Evolutionary conservation across 2,329 filamentous ascomycete species (phyloP).

Genomic region (Stachybotrys elegans): DNA sequence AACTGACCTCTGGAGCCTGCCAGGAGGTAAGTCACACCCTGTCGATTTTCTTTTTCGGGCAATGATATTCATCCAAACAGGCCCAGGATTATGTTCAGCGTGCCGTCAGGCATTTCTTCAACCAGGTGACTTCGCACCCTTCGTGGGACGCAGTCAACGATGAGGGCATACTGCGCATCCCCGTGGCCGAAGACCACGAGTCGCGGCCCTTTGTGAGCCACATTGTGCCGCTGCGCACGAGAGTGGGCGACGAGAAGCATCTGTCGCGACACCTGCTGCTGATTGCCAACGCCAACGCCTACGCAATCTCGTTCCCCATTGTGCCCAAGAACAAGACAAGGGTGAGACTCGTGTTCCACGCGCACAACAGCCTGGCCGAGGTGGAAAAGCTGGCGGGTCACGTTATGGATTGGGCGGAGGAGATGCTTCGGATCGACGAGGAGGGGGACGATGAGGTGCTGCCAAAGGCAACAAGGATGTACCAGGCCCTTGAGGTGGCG

Average conservation of each 20-base stretch:
- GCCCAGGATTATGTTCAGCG: slow-evolving; percentile 8
- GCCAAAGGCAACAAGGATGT: background rate
- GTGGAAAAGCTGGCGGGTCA: slow-evolving; percentile 12
- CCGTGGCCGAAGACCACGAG: slow-evolving; percentile 19
- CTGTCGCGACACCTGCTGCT: slow-evolving; percentile 18
- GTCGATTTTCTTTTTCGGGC: background rate
- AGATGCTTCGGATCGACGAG: background rate
- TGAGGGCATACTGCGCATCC: slow-evolving; percentile 16
- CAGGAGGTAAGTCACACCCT: background rate
- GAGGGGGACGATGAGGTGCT: background rate
- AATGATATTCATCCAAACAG: background rate
- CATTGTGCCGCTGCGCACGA: slow-evolving; percentile 19
- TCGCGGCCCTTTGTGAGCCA: slow-evolving; percentile 15
- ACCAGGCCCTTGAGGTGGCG: too few species aligned
- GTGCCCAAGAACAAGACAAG: slow-evolving; percentile 32
- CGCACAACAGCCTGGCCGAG: slow-evolving; percentile 30
- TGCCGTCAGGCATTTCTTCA: slow-evolving; percentile 15
- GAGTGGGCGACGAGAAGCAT: slow-evolving; percentile 15
- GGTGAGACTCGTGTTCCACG: slow-evolving; percentile 35
- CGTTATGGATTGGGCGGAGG: background rate
- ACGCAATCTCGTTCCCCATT: slow-evolving; percentile 30
- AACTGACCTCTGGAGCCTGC: background rate
- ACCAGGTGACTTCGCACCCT: slow-evolving; percentile 12
- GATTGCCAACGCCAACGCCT: slow-evolving; percentile 13
- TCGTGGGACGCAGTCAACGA: slow-evolving; percentile 14